Conservation (phyloP, 768 basidiomycete species). For the Baorangia bicolor region DNA sequence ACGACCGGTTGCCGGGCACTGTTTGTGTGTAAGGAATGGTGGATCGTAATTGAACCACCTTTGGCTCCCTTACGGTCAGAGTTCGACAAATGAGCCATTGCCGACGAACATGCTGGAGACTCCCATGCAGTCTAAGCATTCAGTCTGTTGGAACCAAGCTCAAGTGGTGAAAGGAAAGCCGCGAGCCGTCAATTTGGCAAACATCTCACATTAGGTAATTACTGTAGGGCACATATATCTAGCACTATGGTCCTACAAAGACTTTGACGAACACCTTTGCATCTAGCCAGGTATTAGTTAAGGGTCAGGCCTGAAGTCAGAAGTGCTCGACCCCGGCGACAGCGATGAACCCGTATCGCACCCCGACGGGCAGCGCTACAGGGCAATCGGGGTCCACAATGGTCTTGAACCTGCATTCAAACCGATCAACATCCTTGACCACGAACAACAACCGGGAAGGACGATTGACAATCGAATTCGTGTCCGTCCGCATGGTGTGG, state of each 20-base stretch:
- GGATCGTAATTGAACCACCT: background rate
- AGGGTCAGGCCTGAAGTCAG: background rate
- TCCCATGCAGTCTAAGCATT: constrained; percentile 8
- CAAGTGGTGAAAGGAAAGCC: background rate
- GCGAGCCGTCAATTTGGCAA: background rate
- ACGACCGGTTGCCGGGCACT: background rate
- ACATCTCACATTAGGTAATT: background rate
- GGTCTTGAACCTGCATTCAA: background rate
- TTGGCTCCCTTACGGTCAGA: background rate
- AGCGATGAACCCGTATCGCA: background rate
- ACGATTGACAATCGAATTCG: background rate
- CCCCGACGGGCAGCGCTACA: background rate
- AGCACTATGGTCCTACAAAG: background rate
- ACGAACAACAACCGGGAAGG: background rate
- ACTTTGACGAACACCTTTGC: background rate
- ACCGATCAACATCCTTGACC: background rate
- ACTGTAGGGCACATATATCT: background rate
- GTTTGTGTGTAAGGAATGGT: background rate
- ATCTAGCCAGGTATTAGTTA: background rate
- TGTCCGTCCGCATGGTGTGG: background rate
- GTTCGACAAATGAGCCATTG: background rate
- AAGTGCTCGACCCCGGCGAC: background rate
- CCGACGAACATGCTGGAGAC: background rate
- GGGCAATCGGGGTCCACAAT: no score
- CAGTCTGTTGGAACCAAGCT: background rate